Evolutionary conservation across 306 rosid species (phyloP).

Genomic region (Gleditsia sinensis): DNA sequence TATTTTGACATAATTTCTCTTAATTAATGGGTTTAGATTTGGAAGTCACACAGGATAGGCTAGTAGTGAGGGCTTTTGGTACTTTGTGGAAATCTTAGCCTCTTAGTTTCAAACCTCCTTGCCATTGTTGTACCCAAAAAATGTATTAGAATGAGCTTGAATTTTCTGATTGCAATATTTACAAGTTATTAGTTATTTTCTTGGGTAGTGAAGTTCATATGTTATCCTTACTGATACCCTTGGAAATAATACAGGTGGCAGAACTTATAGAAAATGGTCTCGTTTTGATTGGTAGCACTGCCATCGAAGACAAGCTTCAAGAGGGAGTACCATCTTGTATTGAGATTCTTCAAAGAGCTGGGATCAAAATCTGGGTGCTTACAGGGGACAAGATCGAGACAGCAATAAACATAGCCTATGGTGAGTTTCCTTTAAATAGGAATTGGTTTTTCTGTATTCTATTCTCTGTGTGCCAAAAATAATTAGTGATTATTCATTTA

Average conservation of each 20-base stretch:
- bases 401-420: conserved; percentile 77
- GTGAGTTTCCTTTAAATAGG: conserved; percentile 40
- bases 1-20: background rate
- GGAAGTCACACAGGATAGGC: background rate
- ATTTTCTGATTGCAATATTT: background rate
- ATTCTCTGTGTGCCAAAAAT: background rate
- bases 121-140: background rate
- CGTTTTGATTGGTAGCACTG: conserved; percentile 64
- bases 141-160: background rate
- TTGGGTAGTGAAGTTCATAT: background rate
- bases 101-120: background rate
- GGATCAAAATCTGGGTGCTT: conserved; percentile 75
- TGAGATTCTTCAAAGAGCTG: conserved; percentile 71
- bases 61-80: background rate
- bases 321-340: conserved; percentile 76
- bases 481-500: background rate
- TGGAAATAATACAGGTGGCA: conserved; percentile 57
- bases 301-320: conserved; percentile 82
- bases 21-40: background rate
- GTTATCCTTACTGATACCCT: background rate
- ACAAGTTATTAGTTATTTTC: background rate
- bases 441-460: background rate
- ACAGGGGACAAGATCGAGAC: conserved; percentile 84
- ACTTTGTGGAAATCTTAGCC: background rate
- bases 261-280: conserved; percentile 71